Base-by-base conservation (phyloP, 192 early-diverging fungal species). In the Gamsiella multidivaricata region DNA sequence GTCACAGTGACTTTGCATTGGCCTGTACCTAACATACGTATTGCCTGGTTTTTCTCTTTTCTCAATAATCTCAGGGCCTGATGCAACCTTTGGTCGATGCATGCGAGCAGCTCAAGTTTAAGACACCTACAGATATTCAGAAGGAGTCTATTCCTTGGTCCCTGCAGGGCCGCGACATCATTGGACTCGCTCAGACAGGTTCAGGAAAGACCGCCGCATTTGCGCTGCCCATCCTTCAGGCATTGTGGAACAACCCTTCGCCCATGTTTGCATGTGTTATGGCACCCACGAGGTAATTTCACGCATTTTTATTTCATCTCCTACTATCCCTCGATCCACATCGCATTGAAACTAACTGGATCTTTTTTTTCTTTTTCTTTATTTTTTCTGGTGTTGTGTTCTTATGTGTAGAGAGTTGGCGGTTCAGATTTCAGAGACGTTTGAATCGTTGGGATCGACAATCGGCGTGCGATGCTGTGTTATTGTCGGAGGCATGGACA, bases 121-220 rank as follows among this genome's bases (percentile, higher is more conserved):
- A 92, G 67, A 80, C 85, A 39, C 96, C 97, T 2, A 94, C 96
- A 3, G 92, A 94, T 54, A 98, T 98, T 83, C 97, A 98, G 82
- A 83, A 75, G 41, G 92, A 93, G 65, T 87, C 95, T 17, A 96
- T 98, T 53, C 97, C 97, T 9, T 91, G 89, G 86, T 95, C 97
- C 0, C 84, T 98, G 26, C 85, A 94, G 82, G 95, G 93, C 11
- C 87, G 91, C 36, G 97, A 98, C 72, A 93, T 98, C 66, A 98
- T 99, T 68, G 97, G 96, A 25, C 88, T 99, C n/a, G 97, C 97
- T 11, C 97, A 99, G 79, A 99, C 97, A 0, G 97, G 94, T 34
- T 94, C 94, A 10, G 94, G 94, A 67, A 94, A 95, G 69, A 95
- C 94, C 0, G 94, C 90, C 5, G 94, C 94, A 0, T 95, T 95